A percentile compares a stretch with the other conserved stretches of the same genome.
Evolutionary conservation across 768 basidiomycete species (phyloP).

Genomic region (Cyclocybe aegerita): DNA sequence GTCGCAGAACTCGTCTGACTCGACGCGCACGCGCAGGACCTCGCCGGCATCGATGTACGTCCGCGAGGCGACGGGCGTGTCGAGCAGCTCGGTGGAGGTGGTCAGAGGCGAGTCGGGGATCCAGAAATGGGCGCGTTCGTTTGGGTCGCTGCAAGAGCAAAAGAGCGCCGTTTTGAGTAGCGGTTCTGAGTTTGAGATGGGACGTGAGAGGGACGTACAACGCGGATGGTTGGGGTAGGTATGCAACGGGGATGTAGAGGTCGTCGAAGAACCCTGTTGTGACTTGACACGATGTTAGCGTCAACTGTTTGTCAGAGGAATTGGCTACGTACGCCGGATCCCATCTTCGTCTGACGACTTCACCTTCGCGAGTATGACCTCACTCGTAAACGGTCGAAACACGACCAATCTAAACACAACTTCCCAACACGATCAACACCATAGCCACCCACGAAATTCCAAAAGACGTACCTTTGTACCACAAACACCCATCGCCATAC

Average conservation of each 20-base stretch:
- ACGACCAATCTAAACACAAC: conserved; percentile 89
- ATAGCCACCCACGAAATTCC: background rate
- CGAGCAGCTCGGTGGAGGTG: conserved; percentile 62
- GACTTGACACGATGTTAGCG: conserved; percentile 42
- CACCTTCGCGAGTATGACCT: conserved; percentile 88
- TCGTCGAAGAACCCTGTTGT: conserved; percentile 93
- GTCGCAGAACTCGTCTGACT: conserved; percentile 81
- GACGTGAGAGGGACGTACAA: conserved; percentile 50
- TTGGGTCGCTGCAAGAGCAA: conserved; percentile 61
- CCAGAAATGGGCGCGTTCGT: conserved; percentile 86
- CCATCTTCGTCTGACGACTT: conserved; percentile 85
- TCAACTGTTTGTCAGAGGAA: background rate
- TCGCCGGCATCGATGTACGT: conserved; percentile 85
- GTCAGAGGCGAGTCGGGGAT: conserved; percentile 59
- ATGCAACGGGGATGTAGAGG: conserved; percentile 76
- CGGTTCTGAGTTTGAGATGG: background rate
- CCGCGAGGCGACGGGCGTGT: conserved; percentile 60
- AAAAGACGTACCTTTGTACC: conserved; percentile 77
- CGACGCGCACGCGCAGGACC: conserved; percentile 74
- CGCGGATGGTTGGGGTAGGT: conserved; percentile 79
- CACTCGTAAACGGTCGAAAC: conserved; percentile 87
- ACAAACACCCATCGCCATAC: conserved; percentile 92
- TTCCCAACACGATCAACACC: conserved; percentile 24
- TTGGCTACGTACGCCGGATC: conserved; percentile 64
- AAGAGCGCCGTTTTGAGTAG: background rate